These are phyloP conservation scores for Diaporthe sp. DNA, from an alignment of 2,329 filamentous ascomycete genomes.

Conservation along the genomic window DNA sequence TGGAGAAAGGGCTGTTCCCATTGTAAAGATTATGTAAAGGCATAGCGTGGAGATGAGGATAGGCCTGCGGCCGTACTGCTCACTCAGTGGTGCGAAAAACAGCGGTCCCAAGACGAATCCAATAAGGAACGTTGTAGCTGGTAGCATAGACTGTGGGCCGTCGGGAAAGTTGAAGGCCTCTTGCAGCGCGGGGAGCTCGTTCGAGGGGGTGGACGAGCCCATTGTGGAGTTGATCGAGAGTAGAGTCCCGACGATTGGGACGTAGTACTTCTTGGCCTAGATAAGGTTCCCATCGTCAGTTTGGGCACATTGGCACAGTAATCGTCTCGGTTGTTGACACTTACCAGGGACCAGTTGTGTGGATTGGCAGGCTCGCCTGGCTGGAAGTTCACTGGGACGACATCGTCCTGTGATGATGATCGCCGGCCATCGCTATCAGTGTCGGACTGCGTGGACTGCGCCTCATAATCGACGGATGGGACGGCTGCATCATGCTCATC, in stretches of 20 bases:
- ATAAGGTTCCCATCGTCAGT: background rate
- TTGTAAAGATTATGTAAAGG: constrained; percentile 37
- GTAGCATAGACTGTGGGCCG: constrained; percentile 39
- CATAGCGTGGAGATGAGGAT: constrained; percentile 35
- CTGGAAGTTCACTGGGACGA: constrained; percentile 24
- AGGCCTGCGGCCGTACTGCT: constrained; percentile 39
- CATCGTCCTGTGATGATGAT: constrained; percentile 3
- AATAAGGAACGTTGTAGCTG: constrained; percentile 40
- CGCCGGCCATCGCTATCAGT: constrained; percentile 6
- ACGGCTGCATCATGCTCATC: background rate
- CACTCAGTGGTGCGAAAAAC: constrained; percentile 41
- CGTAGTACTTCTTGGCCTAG: constrained; percentile 38
- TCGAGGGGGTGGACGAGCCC: constrained; percentile 40
- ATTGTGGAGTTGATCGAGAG: constrained; percentile 40
- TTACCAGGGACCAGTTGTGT: constrained; percentile 30
- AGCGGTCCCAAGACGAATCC: constrained; percentile 42
- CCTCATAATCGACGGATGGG: background rate
- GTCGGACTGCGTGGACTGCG: constrained; percentile 15
- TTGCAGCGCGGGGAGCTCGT: constrained; percentile 38
- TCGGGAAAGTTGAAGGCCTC: constrained; percentile 36
- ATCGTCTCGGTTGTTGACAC: background rate
- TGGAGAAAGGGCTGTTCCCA: constrained; percentile 36
- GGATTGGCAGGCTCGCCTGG: constrained; percentile 30
- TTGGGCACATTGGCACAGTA: no score
- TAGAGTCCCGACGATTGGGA: constrained; percentile 38